Percentiles rank a stretch among this genome's conserved stretches.
Conservation (phyloP, 2,329 filamentous ascomycete genomes). For the Talaromyces amestolkiae region DNA sequence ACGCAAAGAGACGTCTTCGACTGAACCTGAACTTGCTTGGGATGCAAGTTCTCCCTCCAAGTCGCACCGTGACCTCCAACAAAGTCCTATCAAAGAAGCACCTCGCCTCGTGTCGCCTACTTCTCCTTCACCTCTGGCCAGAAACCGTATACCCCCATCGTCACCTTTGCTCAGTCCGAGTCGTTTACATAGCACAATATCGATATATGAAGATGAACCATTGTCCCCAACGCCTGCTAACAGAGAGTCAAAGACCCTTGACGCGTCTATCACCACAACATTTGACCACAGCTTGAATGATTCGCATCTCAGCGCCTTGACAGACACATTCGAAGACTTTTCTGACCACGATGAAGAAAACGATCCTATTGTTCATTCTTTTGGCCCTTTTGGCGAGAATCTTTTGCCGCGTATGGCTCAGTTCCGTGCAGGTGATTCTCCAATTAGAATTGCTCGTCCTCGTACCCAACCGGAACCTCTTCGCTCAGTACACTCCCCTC, state of each 20-base stretch:
- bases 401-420: conserved; percentile 78
- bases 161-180: conserved; percentile 45
- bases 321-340: conserved; percentile 57
- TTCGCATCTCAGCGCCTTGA: conserved; percentile 33
- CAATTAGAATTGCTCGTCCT: conserved; percentile 47
- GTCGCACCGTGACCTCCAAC: conserved; percentile 31
- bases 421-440: conserved; percentile 66
- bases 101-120: conserved; percentile 69
- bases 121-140: conserved; percentile 64
- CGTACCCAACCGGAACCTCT: conserved; percentile 35
- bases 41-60: conserved; percentile 53
- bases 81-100: conserved; percentile 56
- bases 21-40: conserved; percentile 67
- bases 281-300: conserved; percentile 21
- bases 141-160: conserved; percentile 43
- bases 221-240: conserved; percentile 50
- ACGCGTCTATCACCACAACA: conserved; percentile 35
- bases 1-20: conserved; percentile 51
- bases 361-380: conserved; percentile 87
- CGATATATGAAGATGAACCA: conserved; percentile 70
- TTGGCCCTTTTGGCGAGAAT: conserved; percentile 84
- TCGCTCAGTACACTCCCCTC: conserved; percentile 32
- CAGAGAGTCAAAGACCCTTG: conserved; percentile 15
- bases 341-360: conserved; percentile 89
- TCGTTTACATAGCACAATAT: conserved; percentile 45